Percentiles rank a stretch among this genome's conserved stretches.
Conservation (phyloP, 2,329 filamentous ascomycete species). For the Ophiocordyceps robertsii region DNA sequence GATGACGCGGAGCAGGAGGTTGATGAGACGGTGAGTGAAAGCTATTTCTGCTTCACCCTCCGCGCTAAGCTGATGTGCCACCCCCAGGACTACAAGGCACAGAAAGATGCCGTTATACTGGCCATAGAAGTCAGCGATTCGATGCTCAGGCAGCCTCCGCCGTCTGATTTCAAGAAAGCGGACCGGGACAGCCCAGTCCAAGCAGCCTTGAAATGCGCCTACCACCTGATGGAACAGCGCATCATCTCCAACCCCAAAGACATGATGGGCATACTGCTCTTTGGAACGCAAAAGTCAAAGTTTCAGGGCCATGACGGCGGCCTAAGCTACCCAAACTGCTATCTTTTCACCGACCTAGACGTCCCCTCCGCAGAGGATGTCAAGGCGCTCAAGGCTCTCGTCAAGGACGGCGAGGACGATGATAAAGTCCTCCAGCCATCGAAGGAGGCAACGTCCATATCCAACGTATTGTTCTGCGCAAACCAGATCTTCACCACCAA, state of each 20-base stretch:
- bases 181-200: constrained; percentile 65
- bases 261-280: constrained; percentile 91
- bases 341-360: constrained; percentile 78
- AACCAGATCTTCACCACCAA: constrained; percentile 95
- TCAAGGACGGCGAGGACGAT: constrained; percentile 64
- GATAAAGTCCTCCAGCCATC: constrained; percentile 57
- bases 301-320: constrained; percentile 56
- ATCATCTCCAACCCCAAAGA: constrained; percentile 95
- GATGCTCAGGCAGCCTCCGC: constrained; percentile 61
- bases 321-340: constrained; percentile 77
- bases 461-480: constrained; percentile 83
- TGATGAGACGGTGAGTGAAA: constrained; percentile 45
- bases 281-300: constrained; percentile 75
- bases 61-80: not conserved
- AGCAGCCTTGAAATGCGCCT: constrained; percentile 86
- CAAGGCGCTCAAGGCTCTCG: constrained; percentile 59
- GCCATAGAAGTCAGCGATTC: constrained; percentile 84
- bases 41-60: not conserved
- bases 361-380: constrained; percentile 80
- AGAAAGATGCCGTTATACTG: constrained; percentile 97
- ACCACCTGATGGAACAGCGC: constrained; percentile 91
- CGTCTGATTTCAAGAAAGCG: constrained; percentile 57
- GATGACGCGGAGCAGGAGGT: constrained; percentile 49
- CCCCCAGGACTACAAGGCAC: constrained; percentile 66
- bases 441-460: constrained; percentile 60